Base-by-base conservation (phyloP, 257 asterid species). In the Rubia yunnanensis region DNA sequence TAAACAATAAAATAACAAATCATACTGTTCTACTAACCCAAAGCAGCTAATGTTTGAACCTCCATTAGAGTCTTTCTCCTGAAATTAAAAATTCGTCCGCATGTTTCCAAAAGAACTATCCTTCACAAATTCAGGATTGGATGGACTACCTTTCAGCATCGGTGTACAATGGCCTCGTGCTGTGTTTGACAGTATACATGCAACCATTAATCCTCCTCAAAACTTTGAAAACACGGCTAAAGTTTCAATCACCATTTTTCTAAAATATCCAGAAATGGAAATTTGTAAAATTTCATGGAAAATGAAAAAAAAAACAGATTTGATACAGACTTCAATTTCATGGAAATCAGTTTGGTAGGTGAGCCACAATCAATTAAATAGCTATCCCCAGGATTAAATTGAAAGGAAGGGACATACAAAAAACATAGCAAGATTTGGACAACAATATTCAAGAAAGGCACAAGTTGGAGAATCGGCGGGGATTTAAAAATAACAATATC, bases 11-110 rank as follows among this genome's bases (percentile, higher is more conserved):
- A 66, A 14, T 48, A 39, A 60, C 20, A 61, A 26, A 41, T 18
- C 18, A 48, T 22, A 18, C 8, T 26, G 8, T 66, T 55, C 67
- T 13, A 65, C 88, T 63, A 58, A 87, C 97, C 97, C 85, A 92
- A 74, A 63, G 96, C 95, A 1, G 95, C 96, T 83, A 92, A 70
- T 63, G 97, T 86, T 80, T 92, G 98, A 79, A 92, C 98, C 83
- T 92, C 98, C 96, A 87, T 92, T 81, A 89, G 81, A 74, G 99
- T 96, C 78, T 84, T 87, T 69, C 91, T 77, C 86, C 98, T 92
- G 87, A 56, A 54, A 54, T 44, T 67, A 55, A 31, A 28, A 75
- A 70, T 18, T 53, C 24, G 66, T 70, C 15, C 54, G 70, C 64
- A 55, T 64, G 54, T 60, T 57, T 53, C 56, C 66, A 13, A 57